These are phyloP conservation scores for Boletus reticuloceps DNA, from an alignment of 768 basidiomycete species.

Conservation along the genomic window DNA sequence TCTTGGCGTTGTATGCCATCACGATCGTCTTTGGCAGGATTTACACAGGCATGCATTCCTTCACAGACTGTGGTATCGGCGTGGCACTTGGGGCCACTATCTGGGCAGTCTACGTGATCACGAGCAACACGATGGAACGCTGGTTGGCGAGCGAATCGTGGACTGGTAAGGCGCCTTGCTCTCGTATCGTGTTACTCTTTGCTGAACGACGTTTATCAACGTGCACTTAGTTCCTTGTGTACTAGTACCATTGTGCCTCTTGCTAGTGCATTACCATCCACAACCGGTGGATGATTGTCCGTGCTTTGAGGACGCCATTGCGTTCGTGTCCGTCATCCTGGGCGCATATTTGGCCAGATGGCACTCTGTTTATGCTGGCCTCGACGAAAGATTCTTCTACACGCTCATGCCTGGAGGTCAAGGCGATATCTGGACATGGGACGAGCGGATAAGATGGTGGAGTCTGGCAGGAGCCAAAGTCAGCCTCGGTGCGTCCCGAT, in stretches of 20 bases:
- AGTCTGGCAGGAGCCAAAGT: constrained; percentile 39
- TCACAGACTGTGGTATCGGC: constrained; percentile 70
- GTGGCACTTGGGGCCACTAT: constrained; percentile 60
- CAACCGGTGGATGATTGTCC: constrained; percentile 97
- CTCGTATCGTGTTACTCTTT: constrained; percentile 20
- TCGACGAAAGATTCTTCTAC: constrained; percentile 33
- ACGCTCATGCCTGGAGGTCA: constrained; percentile 58
- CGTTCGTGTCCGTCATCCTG: constrained; percentile 79
- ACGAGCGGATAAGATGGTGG: constrained; percentile 37
- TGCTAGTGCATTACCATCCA: constrained; percentile 85
- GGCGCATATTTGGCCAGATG: constrained; percentile 74
- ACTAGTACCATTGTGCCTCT: constrained; percentile 59
- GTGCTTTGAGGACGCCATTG: constrained; percentile 97
- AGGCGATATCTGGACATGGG: constrained; percentile 36
- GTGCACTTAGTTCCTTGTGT: constrained; percentile 50
- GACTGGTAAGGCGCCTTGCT: constrained; percentile 28
- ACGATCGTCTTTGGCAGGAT: constrained; percentile 79
- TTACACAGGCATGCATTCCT: constrained; percentile 88
- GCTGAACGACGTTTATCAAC: not conserved
- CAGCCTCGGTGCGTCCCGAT: constrained; percentile 34
- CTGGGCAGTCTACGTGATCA: constrained; percentile 48
- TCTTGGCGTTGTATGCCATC: constrained; percentile 57
- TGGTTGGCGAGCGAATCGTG: constrained; percentile 39
- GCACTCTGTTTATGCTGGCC: constrained; percentile 46
- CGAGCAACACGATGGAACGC: constrained; percentile 39